Conservation (phyloP, 495 filamentous ascomycete genomes). For the Tricharina praecox region DNA sequence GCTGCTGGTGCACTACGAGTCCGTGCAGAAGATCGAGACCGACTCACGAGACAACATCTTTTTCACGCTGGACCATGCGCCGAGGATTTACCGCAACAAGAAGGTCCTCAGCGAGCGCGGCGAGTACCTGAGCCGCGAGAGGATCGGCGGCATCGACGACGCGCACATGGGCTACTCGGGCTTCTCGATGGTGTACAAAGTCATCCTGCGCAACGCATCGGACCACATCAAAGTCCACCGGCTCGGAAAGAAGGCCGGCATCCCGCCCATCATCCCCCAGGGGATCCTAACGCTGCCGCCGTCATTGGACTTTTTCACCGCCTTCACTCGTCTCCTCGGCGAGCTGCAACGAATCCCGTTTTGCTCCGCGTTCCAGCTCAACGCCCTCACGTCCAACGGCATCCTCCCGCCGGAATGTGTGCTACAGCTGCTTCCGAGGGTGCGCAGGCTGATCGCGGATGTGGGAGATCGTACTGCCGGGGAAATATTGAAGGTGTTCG, state of each 20-base stretch:
- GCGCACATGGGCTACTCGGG: slow-evolving; percentile 15
- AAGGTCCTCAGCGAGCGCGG: not conserved
- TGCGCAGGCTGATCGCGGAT: slow-evolving; percentile 7
- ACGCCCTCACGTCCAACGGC: slow-evolving; percentile 20
- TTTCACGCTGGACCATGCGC: not conserved
- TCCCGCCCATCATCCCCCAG: slow-evolving; percentile 13
- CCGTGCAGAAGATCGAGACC: not conserved
- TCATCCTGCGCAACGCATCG: slow-evolving; percentile 5
- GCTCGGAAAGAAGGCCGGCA: slow-evolving; percentile 11
- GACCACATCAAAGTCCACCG: slow-evolving; percentile 6
- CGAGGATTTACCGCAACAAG: slow-evolving; percentile 1
- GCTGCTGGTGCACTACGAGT: not conserved
- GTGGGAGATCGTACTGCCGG: slow-evolving; percentile 9
- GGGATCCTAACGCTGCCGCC: not conserved
- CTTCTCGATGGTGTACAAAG: slow-evolving; percentile 23
- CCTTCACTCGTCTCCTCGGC: slow-evolving; percentile 10
- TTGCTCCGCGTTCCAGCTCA: slow-evolving; percentile 23
- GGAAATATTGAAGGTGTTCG: slow-evolving; percentile 11
- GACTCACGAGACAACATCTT: not conserved
- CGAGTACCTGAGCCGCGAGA: not conserved
- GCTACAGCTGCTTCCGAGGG: slow-evolving; percentile 12
- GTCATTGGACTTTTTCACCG: slow-evolving; percentile 8
- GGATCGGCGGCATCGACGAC: slow-evolving; percentile 13
- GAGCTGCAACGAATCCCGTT: slow-evolving; percentile 9
- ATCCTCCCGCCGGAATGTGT: slow-evolving; percentile 17